Evolutionary conservation across 441 rosid genomes (phyloP), one percentile per base, ranked within the genome.

Genomic region (Pelargonium myrrhifolium): DNA sequence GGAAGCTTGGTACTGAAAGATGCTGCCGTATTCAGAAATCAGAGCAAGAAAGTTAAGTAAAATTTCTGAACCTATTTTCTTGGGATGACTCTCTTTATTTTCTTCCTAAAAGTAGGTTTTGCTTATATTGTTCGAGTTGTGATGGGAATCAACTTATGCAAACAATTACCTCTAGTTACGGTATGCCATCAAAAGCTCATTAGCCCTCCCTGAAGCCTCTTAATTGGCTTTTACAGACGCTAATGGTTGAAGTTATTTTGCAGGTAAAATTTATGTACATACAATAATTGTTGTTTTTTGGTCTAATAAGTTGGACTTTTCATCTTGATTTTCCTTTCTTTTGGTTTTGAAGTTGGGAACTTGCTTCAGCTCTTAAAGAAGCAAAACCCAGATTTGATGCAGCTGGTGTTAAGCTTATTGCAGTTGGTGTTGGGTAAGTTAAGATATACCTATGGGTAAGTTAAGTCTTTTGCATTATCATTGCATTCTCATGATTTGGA

Each of bases 341-440:
- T 8, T 47, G 69, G 37, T 18, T 78, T 64, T 43, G 17, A 72
- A 92, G 96, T 69, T 90, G 96, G 98, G 96, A 92, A 53, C 85
- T 88, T 75, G 96, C 93, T 26, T 76, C 80, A 0, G 73, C 78
- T 6, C 67, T 90, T 69, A 90, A 81, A 79, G 90, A 82, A 75
- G 75, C 80, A 3, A 92, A 82, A 76, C 74, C 85, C 3, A 78
- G 81, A 74, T 86, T 90, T 51, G 92, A 92, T 8, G 74, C 84
- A 1, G 89, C 96, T 65, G 98, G 92, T 62, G 96, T 84, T 56
- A 88, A 86, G 47, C 77, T 92, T 31, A 79, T 88, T 60, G 98
- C 90, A 73, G 81, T 88, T 43, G 98, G 96, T 66, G 89, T 92
- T 69, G 95, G 96, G n/a, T n/a, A n/a, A n/a, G n/a, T n/a, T n/a